Percentiles rank a stretch among this genome's conserved stretches.
Conservation (phyloP, 148 eudicot genomes). For the Silene conica region DNA sequence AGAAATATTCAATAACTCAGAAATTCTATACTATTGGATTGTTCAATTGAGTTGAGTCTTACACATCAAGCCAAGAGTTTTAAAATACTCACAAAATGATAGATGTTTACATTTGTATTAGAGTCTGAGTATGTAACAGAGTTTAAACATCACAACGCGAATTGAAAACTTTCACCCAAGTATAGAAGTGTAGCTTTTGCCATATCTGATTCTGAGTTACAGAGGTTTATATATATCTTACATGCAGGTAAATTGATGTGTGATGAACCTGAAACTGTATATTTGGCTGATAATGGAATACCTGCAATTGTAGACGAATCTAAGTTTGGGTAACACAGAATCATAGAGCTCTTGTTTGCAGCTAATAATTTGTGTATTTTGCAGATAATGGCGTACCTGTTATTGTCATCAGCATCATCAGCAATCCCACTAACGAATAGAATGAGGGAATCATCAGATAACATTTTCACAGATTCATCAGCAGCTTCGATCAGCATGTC, state of each 20-base stretch:
- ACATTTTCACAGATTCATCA: slow-evolving; percentile 72
- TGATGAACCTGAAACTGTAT: neutral
- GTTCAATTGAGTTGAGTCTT: no score
- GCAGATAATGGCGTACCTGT: slow-evolving; percentile 70
- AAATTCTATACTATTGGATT: no score
- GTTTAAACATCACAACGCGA: no score
- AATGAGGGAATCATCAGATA: slow-evolving; percentile 61
- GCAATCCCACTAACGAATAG: slow-evolving; percentile 72
- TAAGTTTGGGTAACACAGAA: no score
- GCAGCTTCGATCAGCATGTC: slow-evolving; percentile 78
- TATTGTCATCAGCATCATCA: slow-evolving; percentile 75
- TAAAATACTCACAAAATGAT: no score
- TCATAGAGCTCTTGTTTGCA: neutral
- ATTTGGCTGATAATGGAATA: neutral
- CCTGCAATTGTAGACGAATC: neutral
- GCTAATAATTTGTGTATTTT: slow-evolving; percentile 9
- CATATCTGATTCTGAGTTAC: neutral
- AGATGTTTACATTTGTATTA: no score
- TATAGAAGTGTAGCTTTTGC: neutral
- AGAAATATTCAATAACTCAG: no score
- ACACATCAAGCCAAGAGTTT: no score
- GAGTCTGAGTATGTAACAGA: no score
- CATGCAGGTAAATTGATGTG: neutral
- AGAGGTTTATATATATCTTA: neutral
- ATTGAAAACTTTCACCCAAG: neutral